Evolutionary conservation across 208 protist species (phyloP).

Genomic region (Porcisia deanei): DNA sequence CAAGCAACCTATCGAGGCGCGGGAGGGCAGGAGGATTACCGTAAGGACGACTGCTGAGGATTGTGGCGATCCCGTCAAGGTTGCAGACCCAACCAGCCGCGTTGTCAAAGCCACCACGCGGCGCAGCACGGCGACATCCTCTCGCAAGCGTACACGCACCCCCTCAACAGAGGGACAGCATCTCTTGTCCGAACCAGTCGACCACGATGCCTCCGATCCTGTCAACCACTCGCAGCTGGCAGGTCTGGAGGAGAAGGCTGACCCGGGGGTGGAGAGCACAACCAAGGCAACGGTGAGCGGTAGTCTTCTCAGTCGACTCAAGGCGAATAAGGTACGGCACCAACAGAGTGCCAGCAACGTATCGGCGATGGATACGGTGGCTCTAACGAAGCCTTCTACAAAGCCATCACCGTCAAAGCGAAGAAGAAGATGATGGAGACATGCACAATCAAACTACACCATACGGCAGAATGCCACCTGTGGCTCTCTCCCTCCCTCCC

Average conservation of each 20-base stretch:
- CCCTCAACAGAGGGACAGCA: not conserved
- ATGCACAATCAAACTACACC: not conserved
- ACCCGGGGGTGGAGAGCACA: constrained; percentile 3
- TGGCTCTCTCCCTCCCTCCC: too few relatives aligned
- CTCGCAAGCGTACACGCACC: constrained; percentile 2
- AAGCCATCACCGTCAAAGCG: constrained; percentile 3
- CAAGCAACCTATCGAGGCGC: not conserved
- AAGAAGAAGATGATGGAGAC: not conserved
- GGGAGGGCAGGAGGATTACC: not conserved
- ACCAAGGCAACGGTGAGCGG: constrained; percentile 19
- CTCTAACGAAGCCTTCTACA: not conserved
- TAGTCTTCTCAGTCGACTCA: constrained; percentile 9
- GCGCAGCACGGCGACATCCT: not conserved
- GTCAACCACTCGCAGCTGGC: constrained; percentile 18
- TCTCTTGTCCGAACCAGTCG: not conserved
- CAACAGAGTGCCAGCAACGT: not conserved
- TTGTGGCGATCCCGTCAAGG: not conserved
- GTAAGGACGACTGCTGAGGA: not conserved
- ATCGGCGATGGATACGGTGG: not conserved
- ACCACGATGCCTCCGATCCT: not conserved
- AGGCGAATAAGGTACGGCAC: constrained; percentile 3
- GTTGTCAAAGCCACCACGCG: not conserved
- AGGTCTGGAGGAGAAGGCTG: constrained; percentile 8
- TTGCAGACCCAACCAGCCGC: not conserved
- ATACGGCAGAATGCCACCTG: too few relatives aligned